Evolutionary conservation across 108 stramenopile species (phyloP).

Genomic region (Cyclotella atomus): DNA sequence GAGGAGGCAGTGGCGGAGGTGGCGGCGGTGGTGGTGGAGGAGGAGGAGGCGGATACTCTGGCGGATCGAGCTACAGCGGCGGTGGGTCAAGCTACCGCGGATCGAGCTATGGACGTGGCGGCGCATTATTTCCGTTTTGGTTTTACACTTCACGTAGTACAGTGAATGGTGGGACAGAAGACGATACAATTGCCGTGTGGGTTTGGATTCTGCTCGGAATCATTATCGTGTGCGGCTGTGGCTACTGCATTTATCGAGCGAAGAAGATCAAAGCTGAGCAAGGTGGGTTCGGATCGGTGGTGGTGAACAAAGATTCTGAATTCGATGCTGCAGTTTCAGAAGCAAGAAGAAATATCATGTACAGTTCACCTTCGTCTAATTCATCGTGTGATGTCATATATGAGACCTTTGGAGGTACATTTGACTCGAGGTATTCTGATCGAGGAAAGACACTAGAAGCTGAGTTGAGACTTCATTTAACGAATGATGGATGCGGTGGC

Average conservation of each 20-base stretch:
- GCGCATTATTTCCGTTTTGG: not conserved
- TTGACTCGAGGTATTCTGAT: constrained; percentile 23
- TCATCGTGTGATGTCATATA: not conserved
- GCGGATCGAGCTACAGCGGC: not conserved
- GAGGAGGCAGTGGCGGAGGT: constrained; percentile 6
- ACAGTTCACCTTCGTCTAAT: not conserved
- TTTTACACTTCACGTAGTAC: not conserved
- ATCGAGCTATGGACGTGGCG: too few species aligned
- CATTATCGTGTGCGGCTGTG: not conserved
- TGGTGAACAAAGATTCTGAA: not conserved
- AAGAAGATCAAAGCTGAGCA: not conserved
- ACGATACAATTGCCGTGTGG: not conserved
- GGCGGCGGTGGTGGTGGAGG: constrained; percentile 14
- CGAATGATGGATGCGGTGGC: constrained; percentile 8
- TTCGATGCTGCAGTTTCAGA: constrained; percentile 19
- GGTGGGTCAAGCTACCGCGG: not conserved
- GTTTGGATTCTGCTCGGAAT: not conserved
- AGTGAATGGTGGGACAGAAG: not conserved
- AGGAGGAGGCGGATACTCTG: not conserved
- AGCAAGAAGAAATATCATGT: constrained; percentile 8
- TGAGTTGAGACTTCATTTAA: not conserved
- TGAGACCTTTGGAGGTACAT: constrained; percentile 19
- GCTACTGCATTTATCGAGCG: not conserved
- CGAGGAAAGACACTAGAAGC: constrained; percentile 11
- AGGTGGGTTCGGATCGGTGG: not conserved